Evolutionary conservation across 2,329 filamentous ascomycete genomes (phyloP).

Genomic region (Akanthomyces dipterigenus): DNA sequence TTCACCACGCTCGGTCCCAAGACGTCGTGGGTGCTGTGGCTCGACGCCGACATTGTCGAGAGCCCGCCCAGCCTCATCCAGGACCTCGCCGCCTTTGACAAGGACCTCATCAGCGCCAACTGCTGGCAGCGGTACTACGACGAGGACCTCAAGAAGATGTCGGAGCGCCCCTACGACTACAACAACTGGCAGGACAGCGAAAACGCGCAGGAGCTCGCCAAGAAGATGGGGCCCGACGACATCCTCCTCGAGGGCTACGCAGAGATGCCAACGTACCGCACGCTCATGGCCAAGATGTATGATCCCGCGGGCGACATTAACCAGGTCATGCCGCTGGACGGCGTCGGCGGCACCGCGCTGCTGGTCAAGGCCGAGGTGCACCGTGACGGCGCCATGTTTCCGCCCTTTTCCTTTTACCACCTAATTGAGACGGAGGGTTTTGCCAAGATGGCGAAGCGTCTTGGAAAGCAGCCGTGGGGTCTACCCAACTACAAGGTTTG

Average conservation of each 20-base stretch:
- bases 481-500: slow-evolving; percentile 93
- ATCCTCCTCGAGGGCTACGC: slow-evolving; percentile 89
- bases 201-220: slow-evolving; percentile 66
- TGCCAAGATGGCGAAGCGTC: slow-evolving; percentile 86
- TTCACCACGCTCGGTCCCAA: slow-evolving; percentile 90
- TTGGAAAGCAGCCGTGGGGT: slow-evolving; percentile 83
- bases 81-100: slow-evolving; percentile 80
- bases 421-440: slow-evolving; percentile 98
- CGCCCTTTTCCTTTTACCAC: slow-evolving; percentile 91
- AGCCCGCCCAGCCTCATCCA: slow-evolving; percentile 80
- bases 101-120: slow-evolving; percentile 89
- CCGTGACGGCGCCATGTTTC: slow-evolving; percentile 97
- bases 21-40: slow-evolving; percentile 95
- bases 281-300: slow-evolving; percentile 81
- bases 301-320: slow-evolving; percentile 49
- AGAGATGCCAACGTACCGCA: slow-evolving; percentile 86
- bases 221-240: slow-evolving; percentile 81
- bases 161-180: slow-evolving; percentile 85
- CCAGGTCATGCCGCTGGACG: slow-evolving; percentile 71
- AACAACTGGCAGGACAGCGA: slow-evolving; percentile 96
- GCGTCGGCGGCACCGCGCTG: slow-evolving; percentile 86
- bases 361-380: slow-evolving; percentile 96
- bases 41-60: slow-evolving; percentile 89
- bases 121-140: slow-evolving; percentile 87
- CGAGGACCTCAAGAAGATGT: slow-evolving; percentile 57